A percentile compares a stretch with the other conserved stretches of the same genome.
These are phyloP conservation scores for Crataegus laevigata DNA, from an alignment of 306 rosid genomes.

Conservation along the genomic window DNA sequence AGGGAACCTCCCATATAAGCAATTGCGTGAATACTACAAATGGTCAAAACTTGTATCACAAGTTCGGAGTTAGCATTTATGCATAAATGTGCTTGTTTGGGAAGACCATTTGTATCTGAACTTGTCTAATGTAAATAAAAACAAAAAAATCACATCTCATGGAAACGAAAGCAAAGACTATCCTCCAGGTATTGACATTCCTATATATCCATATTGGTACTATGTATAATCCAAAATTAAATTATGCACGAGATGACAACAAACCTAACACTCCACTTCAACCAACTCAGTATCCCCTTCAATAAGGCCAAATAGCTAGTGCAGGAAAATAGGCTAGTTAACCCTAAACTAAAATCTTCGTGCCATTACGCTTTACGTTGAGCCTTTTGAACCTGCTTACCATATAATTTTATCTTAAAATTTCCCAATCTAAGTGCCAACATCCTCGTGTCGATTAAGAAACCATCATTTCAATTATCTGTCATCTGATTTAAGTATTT, in stretches of 20 bases:
- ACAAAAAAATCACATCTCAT: neutral
- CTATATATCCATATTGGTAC: neutral
- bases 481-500: neutral
- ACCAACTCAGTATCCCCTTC: neutral
- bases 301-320: neutral
- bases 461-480: neutral
- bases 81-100: neutral
- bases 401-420: neutral
- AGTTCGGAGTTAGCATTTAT: neutral
- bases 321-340: neutral
- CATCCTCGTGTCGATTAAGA: neutral
- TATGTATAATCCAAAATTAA: neutral
- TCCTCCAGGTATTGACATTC: neutral
- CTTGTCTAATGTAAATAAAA: neutral
- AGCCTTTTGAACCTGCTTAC: neutral
- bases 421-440: neutral
- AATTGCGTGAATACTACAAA: neutral
- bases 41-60: neutral
- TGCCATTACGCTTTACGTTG: neutral
- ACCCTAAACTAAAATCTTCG: neutral
- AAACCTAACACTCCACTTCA: neutral
- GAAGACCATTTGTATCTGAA: neutral
- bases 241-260: neutral
- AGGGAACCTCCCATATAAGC: neutral
- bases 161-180: neutral